phyloP scores from a whole-genome alignment of 306 rosid species.

The Inga laurina region DNA sequence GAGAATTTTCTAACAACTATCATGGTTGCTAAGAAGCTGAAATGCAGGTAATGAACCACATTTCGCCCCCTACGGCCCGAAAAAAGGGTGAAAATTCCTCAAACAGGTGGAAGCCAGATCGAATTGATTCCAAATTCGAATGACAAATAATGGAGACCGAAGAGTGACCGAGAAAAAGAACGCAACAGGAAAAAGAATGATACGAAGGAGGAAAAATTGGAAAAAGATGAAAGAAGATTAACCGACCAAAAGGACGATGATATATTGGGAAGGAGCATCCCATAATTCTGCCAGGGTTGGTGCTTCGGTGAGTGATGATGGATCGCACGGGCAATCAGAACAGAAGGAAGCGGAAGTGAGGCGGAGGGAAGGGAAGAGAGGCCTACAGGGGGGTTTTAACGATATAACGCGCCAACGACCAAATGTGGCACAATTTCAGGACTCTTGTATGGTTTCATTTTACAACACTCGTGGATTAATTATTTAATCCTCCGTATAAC shows the following conservation, averaged over 20 bases:
- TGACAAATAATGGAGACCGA: background rate
- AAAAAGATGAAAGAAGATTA: background rate
- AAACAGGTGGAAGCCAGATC: background rate
- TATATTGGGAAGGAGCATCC: constrained; percentile 10
- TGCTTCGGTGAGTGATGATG: background rate
- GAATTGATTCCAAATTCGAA: background rate
- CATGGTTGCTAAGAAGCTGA: background rate
- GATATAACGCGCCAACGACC: background rate
- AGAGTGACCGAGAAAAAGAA: background rate
- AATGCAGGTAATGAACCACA: constrained; percentile 3
- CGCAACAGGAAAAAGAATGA: background rate
- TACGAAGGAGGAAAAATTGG: background rate
- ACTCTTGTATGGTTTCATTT: background rate
- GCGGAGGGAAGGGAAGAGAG: background rate
- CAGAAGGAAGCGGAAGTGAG: background rate
- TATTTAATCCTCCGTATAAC: background rate
- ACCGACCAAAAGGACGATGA: background rate
- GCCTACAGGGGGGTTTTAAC: background rate
- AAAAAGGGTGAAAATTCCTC: background rate
- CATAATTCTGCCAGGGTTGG: background rate
- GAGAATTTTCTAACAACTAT: constrained; percentile 7
- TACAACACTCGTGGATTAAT: background rate
- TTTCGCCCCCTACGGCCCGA: background rate
- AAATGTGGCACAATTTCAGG: background rate
- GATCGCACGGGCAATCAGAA: background rate